Evolutionary conservation across 2,329 filamentous ascomycete species (phyloP).

Genomic region (Meredithiella fracta): DNA sequence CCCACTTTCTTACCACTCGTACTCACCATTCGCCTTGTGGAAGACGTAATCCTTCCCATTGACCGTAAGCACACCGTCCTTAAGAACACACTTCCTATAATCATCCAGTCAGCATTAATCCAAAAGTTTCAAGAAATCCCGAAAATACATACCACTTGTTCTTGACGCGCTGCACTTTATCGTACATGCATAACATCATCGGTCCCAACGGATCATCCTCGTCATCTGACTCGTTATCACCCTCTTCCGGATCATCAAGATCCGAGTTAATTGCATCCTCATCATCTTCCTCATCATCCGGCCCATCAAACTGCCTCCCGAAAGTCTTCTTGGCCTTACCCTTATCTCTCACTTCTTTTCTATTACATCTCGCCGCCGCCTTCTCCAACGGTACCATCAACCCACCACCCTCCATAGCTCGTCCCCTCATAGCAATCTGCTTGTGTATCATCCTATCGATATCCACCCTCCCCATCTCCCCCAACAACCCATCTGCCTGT

Average conservation of each 20-base stretch:
- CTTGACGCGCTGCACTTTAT: conserved; percentile 97
- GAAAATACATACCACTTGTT: conserved; percentile 65
- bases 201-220: conserved; percentile 71
- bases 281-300: conserved; percentile 49
- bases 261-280: conserved; percentile 98
- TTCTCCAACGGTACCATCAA: conserved; percentile 57
- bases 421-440: conserved; percentile 48
- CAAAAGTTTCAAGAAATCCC: neutral
- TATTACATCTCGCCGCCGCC: conserved; percentile 21
- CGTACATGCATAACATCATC: conserved; percentile 97
- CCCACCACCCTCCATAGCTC: conserved; percentile 56
- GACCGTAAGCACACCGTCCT: conserved; percentile 87
- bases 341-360: conserved; percentile 19
- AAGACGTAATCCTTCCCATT: conserved; percentile 95
- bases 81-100: conserved; percentile 84
- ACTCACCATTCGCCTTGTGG: conserved; percentile 92
- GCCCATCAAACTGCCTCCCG: conserved; percentile 36
- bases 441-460: conserved; percentile 55
- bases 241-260: conserved; percentile 85
- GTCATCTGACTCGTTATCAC: conserved; percentile 67
- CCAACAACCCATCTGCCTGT: conserved; percentile 35
- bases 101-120: conserved; percentile 13
- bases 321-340: conserved; percentile 18
- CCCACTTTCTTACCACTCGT: conserved; percentile 60
- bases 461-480: conserved; percentile 41